phyloP scores from a whole-genome alignment of 2,329 filamentous ascomycete genomes.

The Diaporthe vaccinii region DNA sequence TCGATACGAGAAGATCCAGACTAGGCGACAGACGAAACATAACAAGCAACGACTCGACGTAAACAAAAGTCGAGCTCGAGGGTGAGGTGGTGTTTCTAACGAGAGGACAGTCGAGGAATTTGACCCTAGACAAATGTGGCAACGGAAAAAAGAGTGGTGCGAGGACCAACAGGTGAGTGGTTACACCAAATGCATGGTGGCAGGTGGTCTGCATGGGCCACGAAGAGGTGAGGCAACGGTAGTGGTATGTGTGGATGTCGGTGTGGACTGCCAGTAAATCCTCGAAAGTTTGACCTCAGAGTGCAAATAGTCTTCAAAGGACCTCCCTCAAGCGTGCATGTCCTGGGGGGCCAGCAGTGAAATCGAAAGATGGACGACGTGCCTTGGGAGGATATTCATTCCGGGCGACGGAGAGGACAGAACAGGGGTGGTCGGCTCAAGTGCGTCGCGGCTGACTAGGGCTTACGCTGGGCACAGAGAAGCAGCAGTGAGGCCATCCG shows the following conservation, averaged over 20 bases:
- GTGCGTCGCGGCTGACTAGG: conserved; percentile 1
- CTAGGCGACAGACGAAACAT: background rate
- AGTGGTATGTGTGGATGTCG: background rate
- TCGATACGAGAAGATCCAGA: background rate
- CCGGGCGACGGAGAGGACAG: background rate
- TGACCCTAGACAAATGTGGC: background rate
- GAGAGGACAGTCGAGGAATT: background rate
- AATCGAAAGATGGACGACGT: background rate
- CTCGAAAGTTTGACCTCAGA: background rate
- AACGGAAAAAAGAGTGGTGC: background rate
- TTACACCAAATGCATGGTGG: conserved; percentile 15
- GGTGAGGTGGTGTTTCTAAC: background rate
- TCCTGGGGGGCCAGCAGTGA: background rate
- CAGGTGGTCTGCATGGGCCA: background rate
- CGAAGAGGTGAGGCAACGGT: conserved; percentile 5
- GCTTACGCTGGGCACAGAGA: background rate
- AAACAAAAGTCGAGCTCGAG: background rate
- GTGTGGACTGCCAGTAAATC: background rate
- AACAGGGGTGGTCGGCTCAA: background rate
- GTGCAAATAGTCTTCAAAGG: background rate
- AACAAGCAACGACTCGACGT: background rate
- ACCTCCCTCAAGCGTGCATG: conserved; percentile 3
- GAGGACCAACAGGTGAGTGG: background rate
- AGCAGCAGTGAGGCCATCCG: background rate
- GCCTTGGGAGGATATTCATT: background rate